A percentile compares a stretch with the other conserved stretches of the same genome.
Evolutionary conservation across 1,284 basidiomycete species (phyloP).

Genomic region (Hypsizygus ulmarius): DNA sequence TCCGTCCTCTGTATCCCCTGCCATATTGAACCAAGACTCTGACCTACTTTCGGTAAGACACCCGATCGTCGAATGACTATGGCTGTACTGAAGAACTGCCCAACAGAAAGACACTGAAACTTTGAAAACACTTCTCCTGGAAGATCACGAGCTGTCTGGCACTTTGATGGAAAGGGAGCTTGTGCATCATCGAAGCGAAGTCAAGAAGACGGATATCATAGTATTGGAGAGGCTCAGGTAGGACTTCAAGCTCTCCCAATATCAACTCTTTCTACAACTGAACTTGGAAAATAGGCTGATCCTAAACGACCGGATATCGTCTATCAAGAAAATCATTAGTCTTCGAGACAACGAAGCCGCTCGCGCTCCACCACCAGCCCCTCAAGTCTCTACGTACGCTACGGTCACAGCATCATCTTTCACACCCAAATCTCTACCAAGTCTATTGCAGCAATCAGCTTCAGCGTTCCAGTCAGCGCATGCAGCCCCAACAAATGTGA

Average conservation of each 20-base stretch:
- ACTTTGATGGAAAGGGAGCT: slow-evolving; percentile 17
- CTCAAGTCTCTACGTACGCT: too few species aligned
- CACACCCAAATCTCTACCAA: too few species aligned
- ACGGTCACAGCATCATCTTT: too few species aligned
- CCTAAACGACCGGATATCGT: slow-evolving; percentile 23
- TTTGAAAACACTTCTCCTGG: slow-evolving; percentile 14
- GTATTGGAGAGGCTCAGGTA: slow-evolving; percentile 18
- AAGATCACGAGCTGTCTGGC: slow-evolving; percentile 14
- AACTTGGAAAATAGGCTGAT: slow-evolving; percentile 11
- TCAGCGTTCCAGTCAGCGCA: too few species aligned
- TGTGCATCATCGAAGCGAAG: slow-evolving; percentile 15
- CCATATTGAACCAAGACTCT: slow-evolving; percentile 7
- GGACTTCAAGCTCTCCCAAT: background rate
- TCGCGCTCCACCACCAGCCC: background rate
- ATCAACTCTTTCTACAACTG: background rate
- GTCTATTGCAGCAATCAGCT: too few species aligned
- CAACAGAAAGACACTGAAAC: slow-evolving; percentile 13
- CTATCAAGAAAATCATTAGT: slow-evolving; percentile 24
- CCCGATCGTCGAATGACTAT: background rate
- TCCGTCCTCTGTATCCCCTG: background rate
- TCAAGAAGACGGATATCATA: slow-evolving; percentile 14
- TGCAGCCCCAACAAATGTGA: too few species aligned
- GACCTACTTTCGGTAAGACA: slow-evolving; percentile 17
- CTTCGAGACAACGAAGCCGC: slow-evolving; percentile 18
- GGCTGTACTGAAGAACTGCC: background rate